These are phyloP conservation scores for Mucor circinelloides DNA, from an alignment of 371 early-diverging fungal species.

Conservation along the genomic window DNA sequence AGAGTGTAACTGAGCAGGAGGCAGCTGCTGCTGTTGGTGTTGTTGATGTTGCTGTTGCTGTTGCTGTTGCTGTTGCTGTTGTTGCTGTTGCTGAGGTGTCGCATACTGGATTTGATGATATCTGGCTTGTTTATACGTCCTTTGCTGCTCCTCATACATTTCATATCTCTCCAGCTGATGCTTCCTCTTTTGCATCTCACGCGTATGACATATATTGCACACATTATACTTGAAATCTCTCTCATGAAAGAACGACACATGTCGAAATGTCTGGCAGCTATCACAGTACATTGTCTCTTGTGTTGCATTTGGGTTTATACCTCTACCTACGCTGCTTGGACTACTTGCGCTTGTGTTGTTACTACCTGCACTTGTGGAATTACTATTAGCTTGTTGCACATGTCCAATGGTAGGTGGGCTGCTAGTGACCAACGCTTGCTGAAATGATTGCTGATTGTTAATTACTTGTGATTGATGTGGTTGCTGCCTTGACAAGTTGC, in stretches of 20 bases:
- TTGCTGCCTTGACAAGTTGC: neutral
- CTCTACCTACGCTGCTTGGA: constrained; percentile 1
- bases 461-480: constrained; percentile 7
- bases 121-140: constrained; percentile 18
- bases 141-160: constrained; percentile 27
- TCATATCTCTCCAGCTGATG: constrained; percentile 28
- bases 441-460: constrained; percentile 2
- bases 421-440: neutral
- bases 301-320: constrained; percentile 1
- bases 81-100: constrained; percentile 1
- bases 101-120: constrained; percentile 13
- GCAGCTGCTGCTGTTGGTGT: constrained; percentile 15
- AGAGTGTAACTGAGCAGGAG: constrained; percentile 14
- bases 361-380: neutral
- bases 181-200: constrained; percentile 28
- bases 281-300: constrained; percentile 28
- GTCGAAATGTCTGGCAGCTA: constrained; percentile 30
- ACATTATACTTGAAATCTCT: constrained; percentile 24
- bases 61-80: constrained; percentile 17
- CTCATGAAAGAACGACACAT: constrained; percentile 18
- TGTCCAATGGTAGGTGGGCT: constrained; percentile 5
- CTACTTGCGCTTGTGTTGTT: neutral
- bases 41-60: neutral
- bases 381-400: neutral
- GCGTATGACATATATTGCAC: constrained; percentile 22